Evolutionary conservation across 2,329 filamentous ascomycete species (phyloP).

Genomic region (Colletotrichum nymphaeae): DNA sequence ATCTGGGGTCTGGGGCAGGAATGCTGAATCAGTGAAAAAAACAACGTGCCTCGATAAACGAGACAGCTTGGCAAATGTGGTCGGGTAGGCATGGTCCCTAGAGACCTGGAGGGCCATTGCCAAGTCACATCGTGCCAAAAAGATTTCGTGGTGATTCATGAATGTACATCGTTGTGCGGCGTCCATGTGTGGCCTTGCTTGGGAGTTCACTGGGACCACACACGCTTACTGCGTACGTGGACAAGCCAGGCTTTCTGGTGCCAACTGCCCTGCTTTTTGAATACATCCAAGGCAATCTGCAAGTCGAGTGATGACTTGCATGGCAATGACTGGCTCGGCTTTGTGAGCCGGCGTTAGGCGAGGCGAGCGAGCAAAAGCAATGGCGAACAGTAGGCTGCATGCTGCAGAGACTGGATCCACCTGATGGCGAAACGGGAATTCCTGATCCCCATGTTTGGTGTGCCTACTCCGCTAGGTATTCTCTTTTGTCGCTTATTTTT

Average conservation of each 20-base stretch:
- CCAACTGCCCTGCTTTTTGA: neutral
- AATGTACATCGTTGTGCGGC: neutral
- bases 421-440: neutral
- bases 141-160: neutral
- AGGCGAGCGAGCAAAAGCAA: neutral
- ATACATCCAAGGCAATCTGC: neutral
- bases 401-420: neutral
- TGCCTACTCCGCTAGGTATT: neutral
- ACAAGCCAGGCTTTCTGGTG: neutral
- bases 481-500: neutral
- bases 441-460: neutral
- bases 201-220: too few relatives aligned
- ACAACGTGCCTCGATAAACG: neutral
- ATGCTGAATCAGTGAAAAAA: neutral
- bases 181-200: neutral
- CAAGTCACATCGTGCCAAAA: neutral
- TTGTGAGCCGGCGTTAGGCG: neutral
- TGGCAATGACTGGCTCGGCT: constrained; percentile 19
- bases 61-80: neutral
- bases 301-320: constrained; percentile 11
- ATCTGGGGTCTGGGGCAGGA: neutral
- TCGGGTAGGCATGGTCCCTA: neutral
- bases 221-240: neutral
- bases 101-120: neutral
- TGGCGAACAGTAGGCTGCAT: neutral